Percentiles rank a stretch among this genome's conserved stretches.
Conservation (phyloP, 129 eudicot species). For the Tagetes erecta region DNA sequence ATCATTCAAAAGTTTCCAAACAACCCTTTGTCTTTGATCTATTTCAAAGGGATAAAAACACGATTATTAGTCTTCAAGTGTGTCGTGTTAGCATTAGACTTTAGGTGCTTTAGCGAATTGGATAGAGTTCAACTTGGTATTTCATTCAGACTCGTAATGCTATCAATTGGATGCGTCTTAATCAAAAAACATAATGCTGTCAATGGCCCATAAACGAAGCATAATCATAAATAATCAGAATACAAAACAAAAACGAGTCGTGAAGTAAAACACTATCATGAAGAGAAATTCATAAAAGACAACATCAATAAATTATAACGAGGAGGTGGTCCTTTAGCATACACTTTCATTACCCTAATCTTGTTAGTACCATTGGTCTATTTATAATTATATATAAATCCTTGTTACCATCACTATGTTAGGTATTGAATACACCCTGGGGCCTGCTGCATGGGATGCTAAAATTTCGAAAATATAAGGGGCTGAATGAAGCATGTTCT, state of each 20-base stretch:
- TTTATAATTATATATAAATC: constrained; percentile 14
- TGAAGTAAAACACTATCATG: constrained; percentile 12
- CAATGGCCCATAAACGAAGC: constrained; percentile 11
- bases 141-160: constrained; percentile 9
- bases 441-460: constrained; percentile 29
- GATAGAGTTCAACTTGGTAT: neutral
- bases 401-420: constrained; percentile 29
- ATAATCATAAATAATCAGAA: constrained; percentile 11
- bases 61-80: constrained; percentile 11
- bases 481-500: constrained; percentile 30
- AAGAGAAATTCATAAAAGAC: constrained; percentile 15
- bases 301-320: constrained; percentile 13
- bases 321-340: constrained; percentile 22
- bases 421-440: constrained; percentile 27
- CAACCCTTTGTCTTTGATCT: constrained; percentile 3
- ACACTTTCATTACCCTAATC: constrained; percentile 15
- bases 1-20: too few relatives aligned
- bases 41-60: constrained; percentile 1
- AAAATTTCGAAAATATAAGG: constrained; percentile 23
- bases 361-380: constrained; percentile 8
- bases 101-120: constrained; percentile 9
- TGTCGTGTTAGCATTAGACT: constrained; percentile 13
- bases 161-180: constrained; percentile 12
- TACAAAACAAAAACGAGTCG: neutral
- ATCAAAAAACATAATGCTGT: constrained; percentile 9